These are phyloP conservation scores for Phaffia australis DNA, from an alignment of 768 basidiomycete species.

Conservation along the genomic window DNA sequence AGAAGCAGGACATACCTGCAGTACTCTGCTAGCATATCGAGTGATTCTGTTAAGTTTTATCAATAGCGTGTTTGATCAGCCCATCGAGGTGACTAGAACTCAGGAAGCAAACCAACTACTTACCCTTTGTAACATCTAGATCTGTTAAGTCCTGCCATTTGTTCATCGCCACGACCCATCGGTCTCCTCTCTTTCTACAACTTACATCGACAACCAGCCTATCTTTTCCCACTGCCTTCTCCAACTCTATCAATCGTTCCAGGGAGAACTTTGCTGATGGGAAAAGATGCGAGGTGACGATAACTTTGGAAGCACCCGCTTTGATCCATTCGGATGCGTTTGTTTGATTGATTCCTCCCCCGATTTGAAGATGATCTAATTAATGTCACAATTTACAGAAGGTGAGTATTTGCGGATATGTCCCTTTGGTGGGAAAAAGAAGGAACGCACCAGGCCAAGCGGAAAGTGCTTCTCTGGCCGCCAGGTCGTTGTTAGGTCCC, in stretches of 20 bases:
- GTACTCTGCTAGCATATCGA: constrained; percentile 62
- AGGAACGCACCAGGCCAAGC: constrained; percentile 63
- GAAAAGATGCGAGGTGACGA: constrained; percentile 95
- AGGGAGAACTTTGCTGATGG: constrained; percentile 68
- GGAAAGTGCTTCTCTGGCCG: constrained; percentile 69
- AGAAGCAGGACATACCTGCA: constrained; percentile 53
- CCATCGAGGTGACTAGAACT: neutral
- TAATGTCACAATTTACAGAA: neutral
- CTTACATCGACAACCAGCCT: constrained; percentile 87
- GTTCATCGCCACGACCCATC: constrained; percentile 95
- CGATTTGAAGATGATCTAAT: constrained; percentile 74
- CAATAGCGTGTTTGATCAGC: neutral
- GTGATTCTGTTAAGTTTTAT: constrained; percentile 48
- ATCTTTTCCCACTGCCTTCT: constrained; percentile 63
- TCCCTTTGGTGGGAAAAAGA: neutral
- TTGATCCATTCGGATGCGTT: constrained; percentile 80
- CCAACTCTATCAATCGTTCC: constrained; percentile 56
- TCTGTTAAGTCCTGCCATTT: constrained; percentile 96
- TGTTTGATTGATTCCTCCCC: constrained; percentile 73
- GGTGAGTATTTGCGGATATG: too few species aligned
- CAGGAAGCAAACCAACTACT: constrained; percentile 17
- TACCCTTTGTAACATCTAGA: constrained; percentile 78
- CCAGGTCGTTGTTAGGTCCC: constrained; percentile 74
- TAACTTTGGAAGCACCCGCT: constrained; percentile 88
- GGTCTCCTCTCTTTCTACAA: constrained; percentile 62